Conservation (phyloP, 2,329 filamentous ascomycete species). For the Cladophialophora exuberans region DNA sequence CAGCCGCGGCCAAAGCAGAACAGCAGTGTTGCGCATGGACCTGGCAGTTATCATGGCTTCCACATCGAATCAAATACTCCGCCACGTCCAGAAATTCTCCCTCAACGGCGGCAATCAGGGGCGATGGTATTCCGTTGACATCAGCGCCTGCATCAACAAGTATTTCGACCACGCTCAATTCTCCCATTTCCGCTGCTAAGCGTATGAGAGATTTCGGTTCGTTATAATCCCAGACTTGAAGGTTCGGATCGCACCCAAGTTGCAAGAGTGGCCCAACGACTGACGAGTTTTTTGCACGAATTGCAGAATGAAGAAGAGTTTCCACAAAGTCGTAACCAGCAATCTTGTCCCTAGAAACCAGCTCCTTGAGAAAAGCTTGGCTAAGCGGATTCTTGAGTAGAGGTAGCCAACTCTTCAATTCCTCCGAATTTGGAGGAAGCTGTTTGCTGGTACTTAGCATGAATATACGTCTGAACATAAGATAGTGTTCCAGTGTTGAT, state of each 20-base stretch:
- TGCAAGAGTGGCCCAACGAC: neutral
- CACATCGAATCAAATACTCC: too few relatives aligned
- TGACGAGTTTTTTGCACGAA: neutral
- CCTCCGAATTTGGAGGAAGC: neutral
- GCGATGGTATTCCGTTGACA: too few relatives aligned
- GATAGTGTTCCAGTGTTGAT: neutral
- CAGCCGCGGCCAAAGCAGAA: too few relatives aligned
- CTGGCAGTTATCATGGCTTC: too few relatives aligned
- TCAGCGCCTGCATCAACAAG: neutral
- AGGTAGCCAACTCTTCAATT: neutral
- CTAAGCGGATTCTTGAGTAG: neutral
- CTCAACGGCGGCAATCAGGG: too few relatives aligned
- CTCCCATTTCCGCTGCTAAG: neutral
- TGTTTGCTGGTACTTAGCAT: neutral
- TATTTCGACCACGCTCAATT: neutral
- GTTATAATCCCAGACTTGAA: neutral
- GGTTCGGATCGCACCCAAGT: neutral
- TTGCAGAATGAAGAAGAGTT: neutral
- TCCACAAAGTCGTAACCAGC: neutral
- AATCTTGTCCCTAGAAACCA: neutral
- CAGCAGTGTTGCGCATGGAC: too few relatives aligned
- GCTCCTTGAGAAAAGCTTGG: neutral
- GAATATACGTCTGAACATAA: neutral
- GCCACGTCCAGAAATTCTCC: too few relatives aligned
- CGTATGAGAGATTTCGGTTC: neutral